These are phyloP conservation scores for Pichia sp. DNA, from an alignment of 1,139 yeast genomes.

Conservation along the genomic window DNA sequence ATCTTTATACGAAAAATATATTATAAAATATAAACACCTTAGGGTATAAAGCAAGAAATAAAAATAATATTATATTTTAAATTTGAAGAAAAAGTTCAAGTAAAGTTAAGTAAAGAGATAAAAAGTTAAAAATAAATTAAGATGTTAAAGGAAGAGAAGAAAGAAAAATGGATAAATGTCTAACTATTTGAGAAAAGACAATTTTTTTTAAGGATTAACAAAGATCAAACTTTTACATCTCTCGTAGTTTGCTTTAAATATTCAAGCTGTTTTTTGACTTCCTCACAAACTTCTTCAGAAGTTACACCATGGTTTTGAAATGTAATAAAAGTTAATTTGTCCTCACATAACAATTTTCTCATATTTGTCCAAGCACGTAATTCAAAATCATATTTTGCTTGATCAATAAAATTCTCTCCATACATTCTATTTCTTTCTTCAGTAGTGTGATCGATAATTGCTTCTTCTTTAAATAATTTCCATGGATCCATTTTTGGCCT, in stretches of 20 bases:
- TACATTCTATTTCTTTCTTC: constrained; percentile 17
- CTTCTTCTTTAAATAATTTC: constrained; percentile 17
- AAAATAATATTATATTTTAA: too few relatives aligned
- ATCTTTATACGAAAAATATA: too few relatives aligned
- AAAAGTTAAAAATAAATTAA: too few relatives aligned
- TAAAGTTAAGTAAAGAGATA: too few relatives aligned
- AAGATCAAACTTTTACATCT: too few relatives aligned
- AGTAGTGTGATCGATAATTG: background rate
- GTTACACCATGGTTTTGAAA: constrained; percentile 37
- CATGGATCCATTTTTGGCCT: constrained; percentile 28
- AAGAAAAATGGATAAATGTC: too few relatives aligned
- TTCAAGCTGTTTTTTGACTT: background rate
- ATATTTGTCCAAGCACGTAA: background rate
- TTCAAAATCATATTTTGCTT: constrained; percentile 32
- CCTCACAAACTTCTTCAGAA: background rate
- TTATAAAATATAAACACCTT: too few relatives aligned
- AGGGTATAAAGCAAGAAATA: too few relatives aligned
- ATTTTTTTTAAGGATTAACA: too few relatives aligned
- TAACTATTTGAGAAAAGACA: too few relatives aligned
- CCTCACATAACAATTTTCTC: constrained; percentile 26
- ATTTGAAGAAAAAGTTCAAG: too few relatives aligned
- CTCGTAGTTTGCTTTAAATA: background rate
- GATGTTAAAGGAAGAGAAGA: too few relatives aligned
- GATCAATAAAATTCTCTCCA: constrained; percentile 40
- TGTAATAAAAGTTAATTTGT: constrained; percentile 39